These are phyloP conservation scores for Isabelozyma gotoi DNA, from an alignment of 805 yeast species.

Conservation along the genomic window DNA sequence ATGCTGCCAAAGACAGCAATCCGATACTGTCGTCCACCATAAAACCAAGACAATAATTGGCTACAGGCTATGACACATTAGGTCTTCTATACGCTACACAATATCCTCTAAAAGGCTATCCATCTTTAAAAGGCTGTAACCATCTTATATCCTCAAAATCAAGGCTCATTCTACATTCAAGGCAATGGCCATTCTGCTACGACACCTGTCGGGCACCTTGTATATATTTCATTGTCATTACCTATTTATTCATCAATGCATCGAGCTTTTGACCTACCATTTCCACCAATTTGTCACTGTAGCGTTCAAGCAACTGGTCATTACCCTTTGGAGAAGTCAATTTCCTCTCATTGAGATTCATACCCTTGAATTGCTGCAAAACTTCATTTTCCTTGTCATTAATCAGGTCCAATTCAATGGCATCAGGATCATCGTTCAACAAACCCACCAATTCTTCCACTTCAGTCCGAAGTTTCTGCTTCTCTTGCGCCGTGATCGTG, in stretches of 20 bases:
- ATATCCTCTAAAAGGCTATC: too few relatives aligned
- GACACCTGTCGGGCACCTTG: conserved; percentile 3
- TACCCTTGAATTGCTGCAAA: conserved; percentile 10
- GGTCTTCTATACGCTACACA: too few relatives aligned
- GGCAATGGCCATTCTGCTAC: conserved; percentile 2
- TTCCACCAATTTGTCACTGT: conserved; percentile 36
- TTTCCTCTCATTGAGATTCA: conserved; percentile 13
- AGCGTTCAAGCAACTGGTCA: conserved; percentile 30
- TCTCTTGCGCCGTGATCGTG: conserved; percentile 9
- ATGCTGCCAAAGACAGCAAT: conserved; percentile 14
- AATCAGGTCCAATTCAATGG: neutral
- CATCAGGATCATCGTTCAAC: neutral
- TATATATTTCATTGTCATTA: conserved; percentile 1
- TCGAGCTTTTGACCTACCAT: conserved; percentile 25
- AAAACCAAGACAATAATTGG: conserved; percentile 34
- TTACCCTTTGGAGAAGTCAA: conserved; percentile 7
- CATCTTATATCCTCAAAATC: too few relatives aligned
- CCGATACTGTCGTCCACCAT: conserved; percentile 41
- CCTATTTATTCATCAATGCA: conserved; percentile 3
- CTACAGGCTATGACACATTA: too few relatives aligned
- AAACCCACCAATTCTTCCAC: neutral
- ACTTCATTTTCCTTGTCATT: neutral
- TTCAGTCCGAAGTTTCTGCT: neutral
- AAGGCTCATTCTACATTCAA: too few relatives aligned
- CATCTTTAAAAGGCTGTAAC: too few relatives aligned